Conservation (phyloP, 2,329 filamentous ascomycete genomes). For the Aspergillus calidoustus region DNA sequence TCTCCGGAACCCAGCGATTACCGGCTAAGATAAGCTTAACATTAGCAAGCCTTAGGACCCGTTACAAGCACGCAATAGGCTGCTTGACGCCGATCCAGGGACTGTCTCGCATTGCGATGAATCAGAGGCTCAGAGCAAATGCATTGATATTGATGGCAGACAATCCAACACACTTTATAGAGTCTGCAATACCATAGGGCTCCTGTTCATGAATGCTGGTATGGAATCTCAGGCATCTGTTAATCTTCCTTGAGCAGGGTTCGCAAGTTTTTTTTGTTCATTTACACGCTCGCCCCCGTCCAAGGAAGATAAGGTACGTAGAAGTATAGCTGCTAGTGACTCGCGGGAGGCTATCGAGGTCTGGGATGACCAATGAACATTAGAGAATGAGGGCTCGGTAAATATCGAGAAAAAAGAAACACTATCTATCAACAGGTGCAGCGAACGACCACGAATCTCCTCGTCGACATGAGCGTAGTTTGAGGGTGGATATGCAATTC, state of each 20-base stretch:
- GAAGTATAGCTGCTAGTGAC: neutral
- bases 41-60: neutral
- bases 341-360: neutral
- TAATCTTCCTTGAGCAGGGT: neutral
- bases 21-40: constrained; percentile 13
- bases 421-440: neutral
- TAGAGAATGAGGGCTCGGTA: neutral
- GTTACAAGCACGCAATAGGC: neutral
- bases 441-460: neutral
- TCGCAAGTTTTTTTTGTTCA: neutral
- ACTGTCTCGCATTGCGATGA: neutral
- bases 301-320: too few species aligned
- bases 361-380: neutral
- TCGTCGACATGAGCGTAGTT: neutral
- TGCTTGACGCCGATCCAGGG: neutral
- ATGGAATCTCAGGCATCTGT: neutral
- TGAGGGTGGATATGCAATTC: constrained; percentile 16
- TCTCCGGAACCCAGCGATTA: neutral
- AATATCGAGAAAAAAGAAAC: neutral
- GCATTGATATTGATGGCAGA: neutral
- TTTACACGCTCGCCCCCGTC: neutral
- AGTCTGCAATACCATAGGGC: neutral
- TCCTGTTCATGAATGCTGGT: neutral
- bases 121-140: neutral
- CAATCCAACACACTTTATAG: neutral